A percentile compares a stretch with the other conserved stretches of the same genome.
phyloP scores from a whole-genome alignment of 2,329 filamentous ascomycete species.

The Fusarium fujikuroi region DNA sequence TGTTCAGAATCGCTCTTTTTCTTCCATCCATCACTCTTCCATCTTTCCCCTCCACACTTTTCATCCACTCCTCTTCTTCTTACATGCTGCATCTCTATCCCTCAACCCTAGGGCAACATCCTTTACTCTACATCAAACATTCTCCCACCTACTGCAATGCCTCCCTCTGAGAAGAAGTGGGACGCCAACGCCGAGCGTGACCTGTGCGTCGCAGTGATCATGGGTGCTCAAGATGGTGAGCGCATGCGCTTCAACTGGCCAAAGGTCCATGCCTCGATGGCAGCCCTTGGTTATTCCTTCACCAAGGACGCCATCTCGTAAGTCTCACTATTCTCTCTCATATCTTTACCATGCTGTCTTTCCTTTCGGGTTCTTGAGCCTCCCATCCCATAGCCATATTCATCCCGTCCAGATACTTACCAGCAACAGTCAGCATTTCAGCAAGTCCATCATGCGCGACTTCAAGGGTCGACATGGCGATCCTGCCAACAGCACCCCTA shows the following conservation, averaged over 20 bases:
- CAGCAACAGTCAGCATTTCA: constrained; percentile 51
- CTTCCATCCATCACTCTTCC: background rate
- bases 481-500: background rate
- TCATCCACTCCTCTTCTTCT: background rate
- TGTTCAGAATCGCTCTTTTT: background rate
- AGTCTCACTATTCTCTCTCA: constrained; percentile 15
- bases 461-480: constrained; percentile 47
- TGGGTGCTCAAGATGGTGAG: constrained; percentile 41
- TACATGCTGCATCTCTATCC: background rate
- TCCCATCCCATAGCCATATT: background rate
- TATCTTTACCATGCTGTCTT: background rate
- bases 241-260: constrained; percentile 49
- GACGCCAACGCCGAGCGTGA: constrained; percentile 51
- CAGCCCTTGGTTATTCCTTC: constrained; percentile 48
- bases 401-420: background rate
- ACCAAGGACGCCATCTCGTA: constrained; percentile 54
- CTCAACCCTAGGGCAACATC: background rate
- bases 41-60: background rate
- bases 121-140: background rate
- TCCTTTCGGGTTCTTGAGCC: background rate
- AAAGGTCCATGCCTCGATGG: constrained; percentile 48
- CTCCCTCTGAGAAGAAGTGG: constrained; percentile 52
- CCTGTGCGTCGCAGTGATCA: constrained; percentile 52
- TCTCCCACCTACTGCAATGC: constrained; percentile 34
- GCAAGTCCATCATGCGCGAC: constrained; percentile 51